phyloP scores from a whole-genome alignment of 2,329 filamentous ascomycete genomes.

The Calonectria hawksworthii region DNA sequence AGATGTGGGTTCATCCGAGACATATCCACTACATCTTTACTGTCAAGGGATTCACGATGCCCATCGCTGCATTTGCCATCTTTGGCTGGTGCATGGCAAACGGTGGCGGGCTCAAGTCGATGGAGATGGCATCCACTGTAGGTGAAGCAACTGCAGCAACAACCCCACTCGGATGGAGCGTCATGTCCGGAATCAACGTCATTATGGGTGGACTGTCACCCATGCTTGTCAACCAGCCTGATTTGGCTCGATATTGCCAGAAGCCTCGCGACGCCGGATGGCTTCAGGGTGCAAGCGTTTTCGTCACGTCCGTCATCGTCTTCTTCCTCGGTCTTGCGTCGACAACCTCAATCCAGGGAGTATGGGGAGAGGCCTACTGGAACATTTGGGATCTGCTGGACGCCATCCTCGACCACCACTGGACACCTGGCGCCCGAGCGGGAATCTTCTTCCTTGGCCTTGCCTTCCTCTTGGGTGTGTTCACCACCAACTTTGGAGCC shows the following conservation, averaged over 20 bases:
- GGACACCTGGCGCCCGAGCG: slow-evolving; percentile 38
- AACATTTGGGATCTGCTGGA: slow-evolving; percentile 54
- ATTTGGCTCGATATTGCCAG: neutral
- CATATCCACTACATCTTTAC: slow-evolving; percentile 53
- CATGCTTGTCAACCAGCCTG: neutral
- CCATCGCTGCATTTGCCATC: slow-evolving; percentile 52
- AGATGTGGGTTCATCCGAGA: slow-evolving; percentile 52
- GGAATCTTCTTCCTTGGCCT: neutral
- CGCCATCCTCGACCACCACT: slow-evolving; percentile 53
- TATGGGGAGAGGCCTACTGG: slow-evolving; percentile 53
- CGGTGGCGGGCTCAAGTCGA: slow-evolving; percentile 42
- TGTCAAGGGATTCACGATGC: slow-evolving; percentile 52
- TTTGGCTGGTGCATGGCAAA: slow-evolving; percentile 52
- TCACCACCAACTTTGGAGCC: neutral
- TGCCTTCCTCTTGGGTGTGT: neutral
- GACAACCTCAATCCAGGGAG: slow-evolving; percentile 51
- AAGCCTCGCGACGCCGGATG: neutral
- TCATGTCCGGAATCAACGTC: neutral
- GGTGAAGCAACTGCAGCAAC: slow-evolving; percentile 17
- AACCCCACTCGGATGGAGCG: neutral
- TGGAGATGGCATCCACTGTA: slow-evolving; percentile 45
- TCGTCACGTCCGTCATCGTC: neutral
- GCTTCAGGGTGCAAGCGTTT: neutral
- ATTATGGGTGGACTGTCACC: neutral
- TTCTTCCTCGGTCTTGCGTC: slow-evolving; percentile 29